These are phyloP conservation scores for Penicillium brasilianum DNA, from an alignment of 2,329 filamentous ascomycete species.

Conservation along the genomic window DNA sequence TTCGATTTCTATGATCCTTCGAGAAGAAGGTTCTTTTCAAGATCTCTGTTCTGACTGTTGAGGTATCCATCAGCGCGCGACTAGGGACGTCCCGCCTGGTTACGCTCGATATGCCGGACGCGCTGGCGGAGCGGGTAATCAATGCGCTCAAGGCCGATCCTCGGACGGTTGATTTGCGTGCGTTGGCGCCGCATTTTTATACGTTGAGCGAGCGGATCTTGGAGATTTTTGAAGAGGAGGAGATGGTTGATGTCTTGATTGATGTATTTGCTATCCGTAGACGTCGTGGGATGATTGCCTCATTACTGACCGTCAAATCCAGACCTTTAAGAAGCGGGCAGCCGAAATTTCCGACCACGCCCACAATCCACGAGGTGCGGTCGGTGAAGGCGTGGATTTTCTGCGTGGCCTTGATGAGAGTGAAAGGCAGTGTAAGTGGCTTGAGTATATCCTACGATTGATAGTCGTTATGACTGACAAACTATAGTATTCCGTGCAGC, in stretches of 20 bases:
- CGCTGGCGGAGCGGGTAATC: constrained; percentile 77
- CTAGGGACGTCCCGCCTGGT: constrained; percentile 64
- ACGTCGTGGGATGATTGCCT: background rate
- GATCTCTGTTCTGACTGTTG: constrained; percentile 8
- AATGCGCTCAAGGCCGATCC: constrained; percentile 92
- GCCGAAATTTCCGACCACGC: constrained; percentile 87
- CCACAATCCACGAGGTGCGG: constrained; percentile 76
- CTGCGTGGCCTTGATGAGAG: constrained; percentile 86
- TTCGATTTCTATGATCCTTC: background rate
- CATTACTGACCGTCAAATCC: background rate
- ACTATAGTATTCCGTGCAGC: constrained; percentile 69
- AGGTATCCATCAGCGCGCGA: constrained; percentile 41
- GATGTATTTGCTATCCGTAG: constrained; percentile 42
- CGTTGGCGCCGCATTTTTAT: constrained; percentile 87
- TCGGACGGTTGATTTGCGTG: constrained; percentile 79
- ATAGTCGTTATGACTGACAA: constrained; percentile 24
- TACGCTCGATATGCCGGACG: constrained; percentile 78
- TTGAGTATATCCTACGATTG: background rate
- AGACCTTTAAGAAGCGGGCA: constrained; percentile 81
- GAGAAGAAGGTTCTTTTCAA: background rate
- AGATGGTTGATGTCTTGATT: constrained; percentile 72
- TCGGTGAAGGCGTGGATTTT: constrained; percentile 75
- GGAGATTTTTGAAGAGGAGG: constrained; percentile 89
- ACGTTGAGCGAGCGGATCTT: constrained; percentile 82
- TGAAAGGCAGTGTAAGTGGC: constrained; percentile 67